Conservation (phyloP, 2,329 filamentous ascomycete species). For the Botrytis pseudocinerea region DNA sequence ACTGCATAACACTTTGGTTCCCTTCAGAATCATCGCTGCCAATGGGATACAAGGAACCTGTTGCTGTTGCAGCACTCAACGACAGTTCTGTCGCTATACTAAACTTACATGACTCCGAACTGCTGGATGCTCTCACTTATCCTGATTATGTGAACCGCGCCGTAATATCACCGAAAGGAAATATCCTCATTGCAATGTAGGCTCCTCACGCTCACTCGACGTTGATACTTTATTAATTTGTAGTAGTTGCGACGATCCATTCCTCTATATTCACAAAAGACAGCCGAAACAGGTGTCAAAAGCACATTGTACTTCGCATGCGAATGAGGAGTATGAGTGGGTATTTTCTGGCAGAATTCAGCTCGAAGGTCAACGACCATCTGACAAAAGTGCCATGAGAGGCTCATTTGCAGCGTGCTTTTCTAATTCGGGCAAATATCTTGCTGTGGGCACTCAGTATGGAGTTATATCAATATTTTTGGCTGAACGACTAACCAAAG, state of each 20-base stretch:
- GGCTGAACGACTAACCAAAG: constrained; percentile 49
- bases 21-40: constrained; percentile 41
- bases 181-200: constrained; percentile 73
- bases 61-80: constrained; percentile 85
- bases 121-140: constrained; percentile 70
- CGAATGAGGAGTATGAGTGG: constrained; percentile 51
- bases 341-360: constrained; percentile 52
- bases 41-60: constrained; percentile 50
- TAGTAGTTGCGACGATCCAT: constrained; percentile 66
- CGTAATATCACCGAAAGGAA: constrained; percentile 87
- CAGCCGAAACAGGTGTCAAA: constrained; percentile 29
- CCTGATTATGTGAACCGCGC: constrained; percentile 91
- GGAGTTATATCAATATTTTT: constrained; percentile 78
- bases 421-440: constrained; percentile 67
- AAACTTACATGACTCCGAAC: constrained; percentile 66
- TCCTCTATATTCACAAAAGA: constrained; percentile 78
- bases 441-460: constrained; percentile 78
- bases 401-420: constrained; percentile 80
- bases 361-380: constrained; percentile 57
- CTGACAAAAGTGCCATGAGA: constrained; percentile 56
- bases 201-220: constrained; percentile 40
- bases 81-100: constrained; percentile 88
- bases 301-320: constrained; percentile 30
- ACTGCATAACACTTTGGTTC: constrained; percentile 66
- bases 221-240: neutral